These are phyloP conservation scores for Leishmania tropica DNA, from an alignment of 208 protist genomes.

Conservation along the genomic window DNA sequence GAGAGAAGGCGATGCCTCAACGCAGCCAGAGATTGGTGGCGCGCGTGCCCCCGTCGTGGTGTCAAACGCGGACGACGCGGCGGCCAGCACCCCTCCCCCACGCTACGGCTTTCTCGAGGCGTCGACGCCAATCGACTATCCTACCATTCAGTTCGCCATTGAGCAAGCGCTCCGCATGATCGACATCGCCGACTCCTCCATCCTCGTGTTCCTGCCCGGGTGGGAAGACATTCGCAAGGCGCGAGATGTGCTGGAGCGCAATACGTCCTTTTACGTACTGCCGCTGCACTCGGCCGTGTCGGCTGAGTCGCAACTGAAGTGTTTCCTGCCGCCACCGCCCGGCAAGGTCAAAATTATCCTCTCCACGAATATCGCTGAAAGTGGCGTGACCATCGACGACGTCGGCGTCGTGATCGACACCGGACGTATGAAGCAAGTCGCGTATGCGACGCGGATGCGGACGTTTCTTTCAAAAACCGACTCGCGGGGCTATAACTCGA, in stretches of 20 bases:
- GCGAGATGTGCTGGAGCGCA: conserved; percentile 77
- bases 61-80: neutral
- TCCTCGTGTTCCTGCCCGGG: conserved; percentile 94
- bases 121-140: conserved; percentile 73
- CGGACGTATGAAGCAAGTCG: conserved; percentile 96
- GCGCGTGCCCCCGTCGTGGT: neutral
- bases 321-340: conserved; percentile 95
- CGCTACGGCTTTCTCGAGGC: conserved; percentile 77
- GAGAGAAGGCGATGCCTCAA: neutral
- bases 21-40: conserved; percentile 14
- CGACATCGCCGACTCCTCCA: conserved; percentile 68
- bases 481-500: conserved; percentile 43
- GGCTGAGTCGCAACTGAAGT: conserved; percentile 95
- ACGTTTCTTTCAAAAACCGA: conserved; percentile 31
- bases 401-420: conserved; percentile 98
- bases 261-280: conserved; percentile 73
- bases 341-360: conserved; percentile 96
- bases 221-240: conserved; percentile 91
- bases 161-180: conserved; percentile 79
- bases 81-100: neutral
- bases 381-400: conserved; percentile 99
- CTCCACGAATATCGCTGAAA: conserved; percentile 99
- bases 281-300: conserved; percentile 94
- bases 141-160: conserved; percentile 82
- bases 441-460: conserved; percentile 78